Conservation (phyloP, 2,329 filamentous ascomycete genomes). For the Oidium heveae region DNA sequence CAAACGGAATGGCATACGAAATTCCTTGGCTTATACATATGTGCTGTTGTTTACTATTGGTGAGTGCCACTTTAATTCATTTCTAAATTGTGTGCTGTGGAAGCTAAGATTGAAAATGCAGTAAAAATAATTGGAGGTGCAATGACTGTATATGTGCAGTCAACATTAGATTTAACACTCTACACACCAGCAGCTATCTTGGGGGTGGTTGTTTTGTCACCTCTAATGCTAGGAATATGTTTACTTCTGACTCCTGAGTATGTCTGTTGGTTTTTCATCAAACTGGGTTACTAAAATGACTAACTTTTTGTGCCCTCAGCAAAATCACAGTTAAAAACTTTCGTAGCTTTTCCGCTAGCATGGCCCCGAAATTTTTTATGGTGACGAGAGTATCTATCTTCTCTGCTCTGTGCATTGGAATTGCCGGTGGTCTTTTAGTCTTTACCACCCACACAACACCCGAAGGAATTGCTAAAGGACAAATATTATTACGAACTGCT, state of each 20-base stretch:
- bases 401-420: not conserved
- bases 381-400: not conserved
- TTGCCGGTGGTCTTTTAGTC: not conserved
- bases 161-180: not conserved
- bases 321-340: constrained; percentile 1
- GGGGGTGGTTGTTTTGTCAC: constrained; percentile 1
- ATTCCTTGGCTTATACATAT: not conserved
- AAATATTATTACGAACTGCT: constrained; percentile 1
- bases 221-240: not conserved
- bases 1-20: not conserved
- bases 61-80: not conserved
- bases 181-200: constrained; percentile 2
- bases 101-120: not conserved
- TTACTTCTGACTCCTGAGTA: constrained; percentile 1
- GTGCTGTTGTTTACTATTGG: constrained; percentile 1
- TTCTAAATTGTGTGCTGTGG: not conserved
- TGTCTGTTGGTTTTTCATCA: not conserved
- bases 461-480: not conserved
- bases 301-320: not conserved
- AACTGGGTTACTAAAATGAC: not conserved
- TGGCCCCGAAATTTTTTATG: not conserved
- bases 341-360: not conserved
- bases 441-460: not conserved
- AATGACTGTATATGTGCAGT: constrained; percentile 1
- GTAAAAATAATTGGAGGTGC: constrained; percentile 1